Evolutionary conservation across 2,329 filamentous ascomycete species (phyloP).

Genomic region (Didymella glomerata): DNA sequence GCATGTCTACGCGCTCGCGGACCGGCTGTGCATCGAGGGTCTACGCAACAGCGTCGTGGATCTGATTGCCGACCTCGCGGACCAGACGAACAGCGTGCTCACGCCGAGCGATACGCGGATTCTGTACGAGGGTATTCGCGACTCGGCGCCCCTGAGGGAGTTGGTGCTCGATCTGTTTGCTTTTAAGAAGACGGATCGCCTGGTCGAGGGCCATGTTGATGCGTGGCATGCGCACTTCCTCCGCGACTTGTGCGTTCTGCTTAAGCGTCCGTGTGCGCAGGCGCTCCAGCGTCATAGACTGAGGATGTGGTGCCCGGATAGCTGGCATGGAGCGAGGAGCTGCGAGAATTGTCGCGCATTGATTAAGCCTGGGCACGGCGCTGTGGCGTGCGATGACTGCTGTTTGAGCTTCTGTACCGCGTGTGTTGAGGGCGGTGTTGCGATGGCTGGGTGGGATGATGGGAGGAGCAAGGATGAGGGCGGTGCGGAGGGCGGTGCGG

Average conservation of each 20-base stretch:
- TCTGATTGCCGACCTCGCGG: constrained; percentile 55
- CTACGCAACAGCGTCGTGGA: constrained; percentile 57
- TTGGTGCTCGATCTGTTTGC: constrained; percentile 61
- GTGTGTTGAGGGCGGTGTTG: constrained; percentile 50
- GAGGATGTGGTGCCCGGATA: constrained; percentile 51
- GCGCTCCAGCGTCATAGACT: constrained; percentile 54
- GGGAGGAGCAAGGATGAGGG: constrained; percentile 29
- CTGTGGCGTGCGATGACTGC: constrained; percentile 53
- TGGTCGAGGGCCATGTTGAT: constrained; percentile 57
- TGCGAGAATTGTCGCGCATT: constrained; percentile 52
- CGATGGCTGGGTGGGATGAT: constrained; percentile 44
- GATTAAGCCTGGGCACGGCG: constrained; percentile 51
- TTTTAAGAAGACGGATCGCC: constrained; percentile 61
- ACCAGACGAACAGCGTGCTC: constrained; percentile 59
- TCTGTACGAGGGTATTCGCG: constrained; percentile 56
- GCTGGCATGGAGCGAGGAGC: constrained; percentile 42
- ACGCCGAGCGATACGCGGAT: constrained; percentile 60
- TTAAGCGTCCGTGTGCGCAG: constrained; percentile 57
- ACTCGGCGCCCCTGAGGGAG: constrained; percentile 50
- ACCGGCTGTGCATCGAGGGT: constrained; percentile 57
- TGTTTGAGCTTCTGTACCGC: constrained; percentile 52
- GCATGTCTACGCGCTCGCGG: constrained; percentile 57
- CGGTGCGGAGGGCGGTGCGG: constrained; percentile 31
- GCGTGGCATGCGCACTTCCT: constrained; percentile 60
- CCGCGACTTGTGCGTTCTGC: constrained; percentile 56